Base-by-base conservation (phyloP, 129 eudicot genomes). In the Artemisia tridentata region DNA sequence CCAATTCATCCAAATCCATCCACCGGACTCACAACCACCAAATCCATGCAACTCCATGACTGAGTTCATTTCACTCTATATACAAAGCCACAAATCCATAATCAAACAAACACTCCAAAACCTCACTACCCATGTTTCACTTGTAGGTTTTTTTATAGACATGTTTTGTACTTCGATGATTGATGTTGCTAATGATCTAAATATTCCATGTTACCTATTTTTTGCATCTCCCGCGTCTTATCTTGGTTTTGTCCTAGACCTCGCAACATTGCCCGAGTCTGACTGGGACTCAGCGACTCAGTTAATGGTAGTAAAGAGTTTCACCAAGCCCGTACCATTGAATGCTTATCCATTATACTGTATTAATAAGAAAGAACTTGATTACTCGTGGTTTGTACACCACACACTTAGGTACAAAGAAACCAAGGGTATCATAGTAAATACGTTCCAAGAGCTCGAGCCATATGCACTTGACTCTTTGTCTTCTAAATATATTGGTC, bases 91-190 rank as follows among this genome's bases (percentile, higher is more conserved):
- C 51, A 73, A 54, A 31, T 52, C 66, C 38, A 67, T 65, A 6
- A 64, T 81, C 16, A 71, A 54, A 77, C 61, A 67, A 46, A 49
- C 72, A 18, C 71, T 73, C 46, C 11, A 73, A 63, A 50, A 31
- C n/a, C 56, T 60, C 65, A 3, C 11, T 1, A 20, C 25, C 6
- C 8, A 66, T 5, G 65, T 41, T 7, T 78, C 71, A 31, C 77
- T 75, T 1, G 75, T 21, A 7, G 84, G 78, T 1, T 2, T 82
- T 5, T 66, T 83, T 43, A 15, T 83, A 11, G 87, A 83, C 27
- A 60, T 83, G 79, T 83, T 83, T 31, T 83, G 84, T 55, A 83
- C 79, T 27, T 70, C 78, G 13, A 79, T 79, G 79, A 80, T 83
- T 1, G 87, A 83, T 48, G 81, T 83, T 7, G 87, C 81, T 11